These are phyloP conservation scores for Glarea lozoyensis DNA, from an alignment of 495 filamentous ascomycete genomes.

Conservation along the genomic window DNA sequence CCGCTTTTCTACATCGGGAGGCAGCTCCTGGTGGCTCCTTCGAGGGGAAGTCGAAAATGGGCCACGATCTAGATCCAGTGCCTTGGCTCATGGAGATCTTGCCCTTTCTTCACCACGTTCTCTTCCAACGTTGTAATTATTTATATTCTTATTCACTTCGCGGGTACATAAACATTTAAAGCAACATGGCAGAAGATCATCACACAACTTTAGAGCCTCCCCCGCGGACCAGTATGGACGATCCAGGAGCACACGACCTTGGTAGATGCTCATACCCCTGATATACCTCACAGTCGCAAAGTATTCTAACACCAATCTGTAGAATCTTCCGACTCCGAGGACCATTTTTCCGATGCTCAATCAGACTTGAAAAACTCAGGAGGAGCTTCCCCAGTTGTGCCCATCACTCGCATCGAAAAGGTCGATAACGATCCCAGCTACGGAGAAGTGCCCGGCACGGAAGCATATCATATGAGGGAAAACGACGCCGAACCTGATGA, in stretches of 20 bases:
- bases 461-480: constrained; percentile 63
- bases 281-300: not conserved
- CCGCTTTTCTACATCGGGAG: too few species aligned
- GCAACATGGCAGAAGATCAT: constrained; percentile 28
- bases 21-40: too few species aligned
- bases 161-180: too few species aligned
- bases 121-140: too few species aligned
- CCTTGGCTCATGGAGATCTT: too few species aligned
- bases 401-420: constrained; percentile 76
- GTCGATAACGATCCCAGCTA: constrained; percentile 60
- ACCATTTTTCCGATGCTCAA: constrained; percentile 86
- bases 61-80: too few species aligned
- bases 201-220: constrained; percentile 53
- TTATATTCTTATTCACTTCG: too few species aligned
- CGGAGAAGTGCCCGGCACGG: constrained; percentile 85
- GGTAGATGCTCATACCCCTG: constrained; percentile 35
- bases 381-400: constrained; percentile 50
- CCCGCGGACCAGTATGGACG: constrained; percentile 53
- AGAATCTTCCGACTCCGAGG: constrained; percentile 67
- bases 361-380: constrained; percentile 42
- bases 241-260: constrained; percentile 76
- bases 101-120: too few species aligned
- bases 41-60: too few species aligned
- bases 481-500: constrained; percentile 79
- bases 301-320: constrained; percentile 5